Evolutionary conservation across 2,329 filamentous ascomycete genomes (phyloP), one percentile per base, ranked within the genome.

Genomic region (Stemphylium vesicarium): DNA sequence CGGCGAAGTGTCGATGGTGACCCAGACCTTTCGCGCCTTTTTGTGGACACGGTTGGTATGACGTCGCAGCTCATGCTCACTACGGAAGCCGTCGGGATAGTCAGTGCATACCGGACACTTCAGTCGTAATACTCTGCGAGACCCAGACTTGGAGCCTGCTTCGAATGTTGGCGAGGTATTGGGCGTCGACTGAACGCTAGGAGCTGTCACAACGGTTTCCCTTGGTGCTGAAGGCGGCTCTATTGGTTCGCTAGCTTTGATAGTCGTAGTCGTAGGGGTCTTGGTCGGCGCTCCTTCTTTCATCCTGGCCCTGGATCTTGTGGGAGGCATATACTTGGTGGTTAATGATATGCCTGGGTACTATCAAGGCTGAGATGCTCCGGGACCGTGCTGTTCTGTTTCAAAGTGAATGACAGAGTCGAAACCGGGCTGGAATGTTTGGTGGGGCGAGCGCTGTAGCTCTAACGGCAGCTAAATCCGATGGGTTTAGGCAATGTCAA

Each of bases 41-140:
- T 80, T 78, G 73, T 98, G 94, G 65, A 92, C 82, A 46, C 86
- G 84, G 77, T 87, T 72, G 74, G 80, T 65, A 79, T 82, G 80
- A 32, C 79, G 75, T 45, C 76, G 74, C 44, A 70, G 68, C 75
- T 96, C 92, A 73, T 96, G 92, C 41, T 93, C 89, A 50, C 92
- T 92, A 39, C 92, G 86, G 77, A 96, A 96, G 49, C 91, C 91
- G 20, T 89, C 85, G 1, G 88, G 88, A 60, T 91, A 85, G 52
- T 91, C 87, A 45, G 83, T 82, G 76, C 92, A 96, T 48, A 84
- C 78, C 1, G 78, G 73, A 72, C 92, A 96, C 59, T 72, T 74
- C 35, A 75, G 57, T 22, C 73, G 71, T 51, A 73, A 40, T 31
- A 74, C 66, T 62, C 63, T 72, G 50, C 73, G 64, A 15, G 70